phyloP scores from a whole-genome alignment of 768 basidiomycete genomes.

The Suillus spraguei region DNA sequence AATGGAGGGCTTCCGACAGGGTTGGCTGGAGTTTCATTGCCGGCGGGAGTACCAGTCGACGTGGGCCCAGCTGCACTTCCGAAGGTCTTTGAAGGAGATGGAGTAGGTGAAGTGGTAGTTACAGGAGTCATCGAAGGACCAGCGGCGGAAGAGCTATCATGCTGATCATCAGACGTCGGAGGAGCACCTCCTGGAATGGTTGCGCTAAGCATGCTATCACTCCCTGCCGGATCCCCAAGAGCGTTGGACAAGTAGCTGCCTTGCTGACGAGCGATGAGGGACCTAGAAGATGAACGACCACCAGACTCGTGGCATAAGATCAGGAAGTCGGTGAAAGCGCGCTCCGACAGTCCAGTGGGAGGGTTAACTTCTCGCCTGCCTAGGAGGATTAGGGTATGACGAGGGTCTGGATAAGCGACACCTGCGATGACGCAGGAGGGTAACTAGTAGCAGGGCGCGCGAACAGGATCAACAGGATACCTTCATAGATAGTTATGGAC shows the following conservation, averaged over 20 bases:
- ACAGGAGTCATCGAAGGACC: neutral
- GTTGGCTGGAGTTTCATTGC: neutral
- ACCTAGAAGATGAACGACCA: conserved; percentile 10
- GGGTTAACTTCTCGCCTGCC: conserved; percentile 20
- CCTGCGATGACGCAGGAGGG: conserved; percentile 28
- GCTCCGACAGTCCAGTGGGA: conserved; percentile 25
- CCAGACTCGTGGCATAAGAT: conserved; percentile 26
- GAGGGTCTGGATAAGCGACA: conserved; percentile 27
- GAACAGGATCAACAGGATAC: conserved; percentile 1
- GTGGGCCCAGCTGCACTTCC: neutral
- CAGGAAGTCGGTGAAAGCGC: conserved; percentile 29
- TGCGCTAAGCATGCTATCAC: neutral
- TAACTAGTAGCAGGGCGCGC: conserved; percentile 13
- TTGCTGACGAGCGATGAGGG: conserved; percentile 26
- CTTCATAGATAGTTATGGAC: neutral
- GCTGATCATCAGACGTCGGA: neutral
- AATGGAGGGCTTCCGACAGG: neutral
- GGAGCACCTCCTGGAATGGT: neutral
- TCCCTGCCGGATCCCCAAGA: neutral
- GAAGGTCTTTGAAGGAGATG: neutral
- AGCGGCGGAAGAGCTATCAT: neutral
- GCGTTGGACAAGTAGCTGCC: conserved; percentile 14
- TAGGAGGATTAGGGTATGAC: conserved; percentile 25
- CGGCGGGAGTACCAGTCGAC: neutral
- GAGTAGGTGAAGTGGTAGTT: conserved; percentile 4